Conservation (phyloP, 371 early-diverging fungal species). For the Zychaea mexicana region DNA sequence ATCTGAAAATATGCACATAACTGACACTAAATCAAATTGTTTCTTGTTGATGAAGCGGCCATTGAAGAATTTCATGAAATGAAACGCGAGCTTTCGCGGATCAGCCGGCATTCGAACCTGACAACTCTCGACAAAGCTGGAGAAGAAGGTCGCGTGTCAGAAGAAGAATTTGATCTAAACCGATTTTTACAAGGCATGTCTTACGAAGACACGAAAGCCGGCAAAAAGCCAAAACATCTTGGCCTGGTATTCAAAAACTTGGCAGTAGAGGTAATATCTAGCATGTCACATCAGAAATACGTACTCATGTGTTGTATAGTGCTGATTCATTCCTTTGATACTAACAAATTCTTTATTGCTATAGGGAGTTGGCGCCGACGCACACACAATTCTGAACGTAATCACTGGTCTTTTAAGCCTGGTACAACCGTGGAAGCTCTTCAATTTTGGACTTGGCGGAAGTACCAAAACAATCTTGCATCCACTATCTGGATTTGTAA, state of each 20-base stretch:
- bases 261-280: slow-evolving; percentile 27
- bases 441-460: slow-evolving; percentile 5
- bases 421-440: slow-evolving; percentile 26
- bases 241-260: slow-evolving; percentile 48
- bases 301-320: neutral
- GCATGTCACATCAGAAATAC: neutral
- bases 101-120: slow-evolving; percentile 12
- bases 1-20: no score
- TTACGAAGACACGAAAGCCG: slow-evolving; percentile 13
- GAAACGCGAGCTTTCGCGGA: slow-evolving; percentile 20
- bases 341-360: neutral
- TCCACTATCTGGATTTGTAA: slow-evolving; percentile 55
- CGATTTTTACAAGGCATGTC: slow-evolving; percentile 7
- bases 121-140: slow-evolving; percentile 20
- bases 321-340: neutral
- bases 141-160: slow-evolving; percentile 2
- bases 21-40: slow-evolving; percentile 27
- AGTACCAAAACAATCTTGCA: slow-evolving; percentile 41
- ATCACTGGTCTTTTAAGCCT: neutral
- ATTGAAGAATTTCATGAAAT: slow-evolving; percentile 18
- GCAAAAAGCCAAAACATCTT: slow-evolving; percentile 44
- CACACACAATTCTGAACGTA: slow-evolving; percentile 30
- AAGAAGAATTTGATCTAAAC: slow-evolving; percentile 17
- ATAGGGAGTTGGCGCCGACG: slow-evolving; percentile 39
- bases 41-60: slow-evolving; percentile 7